phyloP scores from a whole-genome alignment of 495 filamentous ascomycete species.

The Bombardia bombarda region DNA sequence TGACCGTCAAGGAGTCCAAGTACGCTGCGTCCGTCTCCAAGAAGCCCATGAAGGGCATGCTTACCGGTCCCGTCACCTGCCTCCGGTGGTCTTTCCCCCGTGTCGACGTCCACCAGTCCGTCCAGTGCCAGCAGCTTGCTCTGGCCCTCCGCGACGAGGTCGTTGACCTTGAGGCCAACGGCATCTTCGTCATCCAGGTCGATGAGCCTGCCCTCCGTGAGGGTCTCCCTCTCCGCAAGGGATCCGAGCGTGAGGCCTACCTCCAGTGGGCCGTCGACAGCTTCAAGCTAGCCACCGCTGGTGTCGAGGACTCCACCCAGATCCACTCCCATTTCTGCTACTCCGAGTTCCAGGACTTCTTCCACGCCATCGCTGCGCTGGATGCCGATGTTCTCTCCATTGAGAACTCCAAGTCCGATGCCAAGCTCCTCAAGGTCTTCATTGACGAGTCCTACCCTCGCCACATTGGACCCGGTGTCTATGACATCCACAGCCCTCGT shows the following conservation, averaged over 20 bases:
- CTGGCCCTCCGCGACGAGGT: constrained; percentile 98
- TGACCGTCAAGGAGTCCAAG: constrained; percentile 99
- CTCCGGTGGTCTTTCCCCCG: constrained; percentile 99
- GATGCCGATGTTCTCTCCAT: constrained; percentile 97
- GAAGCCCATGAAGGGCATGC: constrained; percentile 99
- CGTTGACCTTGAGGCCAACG: constrained; percentile 90
- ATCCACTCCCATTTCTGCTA: constrained; percentile 99
- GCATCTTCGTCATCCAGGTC: constrained; percentile 96
- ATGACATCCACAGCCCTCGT: constrained; percentile 99
- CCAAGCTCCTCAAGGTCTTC: constrained; percentile 97
- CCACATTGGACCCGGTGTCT: constrained; percentile 98
- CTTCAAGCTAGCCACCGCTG: constrained; percentile 89
- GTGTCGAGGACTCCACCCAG: constrained; percentile 88
- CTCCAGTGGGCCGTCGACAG: constrained; percentile 92
- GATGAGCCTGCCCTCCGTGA: constrained; percentile 99
- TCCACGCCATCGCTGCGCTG: constrained; percentile 93
- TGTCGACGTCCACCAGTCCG: constrained; percentile 96
- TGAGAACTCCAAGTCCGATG: constrained; percentile 99
- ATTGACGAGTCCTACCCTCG: constrained; percentile 91
- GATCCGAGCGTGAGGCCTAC: constrained; percentile 89
- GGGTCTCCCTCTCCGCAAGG: constrained; percentile 91
- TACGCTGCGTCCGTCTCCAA: constrained; percentile 91
- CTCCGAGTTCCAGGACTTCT: constrained; percentile 99
- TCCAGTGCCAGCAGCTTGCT: constrained; percentile 97
- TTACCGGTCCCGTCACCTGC: constrained; percentile 97